Evolutionary conservation across 495 filamentous ascomycete genomes (phyloP).

Genomic region (Delitschia confertaspora): DNA sequence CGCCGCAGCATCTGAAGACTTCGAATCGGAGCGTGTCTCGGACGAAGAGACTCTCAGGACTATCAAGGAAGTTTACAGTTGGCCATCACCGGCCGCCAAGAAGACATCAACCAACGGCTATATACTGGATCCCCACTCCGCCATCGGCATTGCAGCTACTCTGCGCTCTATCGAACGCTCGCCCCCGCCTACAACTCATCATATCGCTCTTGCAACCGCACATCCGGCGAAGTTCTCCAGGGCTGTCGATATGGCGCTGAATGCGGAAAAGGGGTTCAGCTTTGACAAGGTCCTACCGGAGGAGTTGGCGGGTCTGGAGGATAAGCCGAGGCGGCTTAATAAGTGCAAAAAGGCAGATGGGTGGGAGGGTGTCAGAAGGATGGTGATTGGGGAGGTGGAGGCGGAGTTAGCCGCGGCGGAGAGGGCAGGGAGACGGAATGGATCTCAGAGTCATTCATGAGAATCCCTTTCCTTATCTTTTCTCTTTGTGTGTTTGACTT

Average conservation of each 20-base stretch:
- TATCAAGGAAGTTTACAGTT: constrained; percentile 57
- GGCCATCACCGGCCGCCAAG: constrained; percentile 19
- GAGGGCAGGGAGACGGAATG: no score
- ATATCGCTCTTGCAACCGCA: constrained; percentile 80
- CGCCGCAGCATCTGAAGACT: constrained; percentile 52
- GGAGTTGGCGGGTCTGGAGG: constrained; percentile 66
- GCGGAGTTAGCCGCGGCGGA: constrained; percentile 22
- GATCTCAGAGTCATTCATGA: no score
- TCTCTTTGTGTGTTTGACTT: no score
- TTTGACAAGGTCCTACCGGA: constrained; percentile 68
- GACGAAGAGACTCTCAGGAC: constrained; percentile 67
- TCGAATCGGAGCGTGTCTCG: constrained; percentile 74
- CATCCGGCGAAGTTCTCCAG: constrained; percentile 88
- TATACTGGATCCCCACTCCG: constrained; percentile 85
- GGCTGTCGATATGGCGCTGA: constrained; percentile 68
- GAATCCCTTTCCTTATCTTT: no score
- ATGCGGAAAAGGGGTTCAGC: constrained; percentile 53
- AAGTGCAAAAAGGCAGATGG: constrained; percentile 30
- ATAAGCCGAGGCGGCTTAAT: constrained; percentile 53
- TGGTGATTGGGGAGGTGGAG: constrained; percentile 31
- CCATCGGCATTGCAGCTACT: constrained; percentile 71
- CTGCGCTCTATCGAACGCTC: constrained; percentile 52
- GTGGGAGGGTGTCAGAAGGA: constrained; percentile 32
- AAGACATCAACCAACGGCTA: constrained; percentile 44
- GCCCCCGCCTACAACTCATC: constrained; percentile 38